Base-by-base conservation (phyloP, 345 rosid species). In the Gossypium stocksii region DNA sequence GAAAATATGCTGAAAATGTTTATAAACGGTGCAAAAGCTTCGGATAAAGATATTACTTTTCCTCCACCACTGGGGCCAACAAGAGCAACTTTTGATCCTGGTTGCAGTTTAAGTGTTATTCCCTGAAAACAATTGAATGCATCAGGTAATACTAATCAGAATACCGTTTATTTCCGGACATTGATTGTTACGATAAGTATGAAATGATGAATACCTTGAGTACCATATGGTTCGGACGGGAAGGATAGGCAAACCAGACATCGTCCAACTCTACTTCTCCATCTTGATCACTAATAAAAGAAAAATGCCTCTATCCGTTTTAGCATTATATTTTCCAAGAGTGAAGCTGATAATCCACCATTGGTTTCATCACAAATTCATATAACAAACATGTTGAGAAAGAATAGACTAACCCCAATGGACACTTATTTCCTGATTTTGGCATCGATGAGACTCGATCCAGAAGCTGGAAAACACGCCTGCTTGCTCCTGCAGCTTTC, bases 161-260 rank as follows among this genome's bases (percentile, higher is more conserved):
- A 43, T 14, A 57, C 13, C 38, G 14, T 22, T 46, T 17, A 46
- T 46, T 45, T 25, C 54, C 29, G 25, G 17, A 74, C 19, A n/a
- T 76, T 51, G 44, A 43, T 3, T 4, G 20, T 13, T 58, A 12
- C 17, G 52, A 44, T n/a, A 19, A 45, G 25, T 2, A 51, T 27
- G 58, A 25, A 49, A 16, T 19, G 14, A 27, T 13, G 49, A 71
- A 80, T 81, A 94, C 98, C 97, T 92, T 89, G 62, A 94, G 95
- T 61, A 91, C 88, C 95, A 87, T 85, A 81, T 92, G 90, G 83
- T 86, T 88, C 3, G 95, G 97, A 44, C 97, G 98, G 71, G 98
- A 94, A 45, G 97, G 98, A 87, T 92, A 92, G 29, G 98, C 91
- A 77, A 94, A 94, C 97, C 97, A 92, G 23, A 92, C 94, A 61